A percentile compares a stretch with the other conserved stretches of the same genome.
Evolutionary conservation across 1,284 basidiomycete species (phyloP).

Genomic region (Malassezia yamatoensis): DNA sequence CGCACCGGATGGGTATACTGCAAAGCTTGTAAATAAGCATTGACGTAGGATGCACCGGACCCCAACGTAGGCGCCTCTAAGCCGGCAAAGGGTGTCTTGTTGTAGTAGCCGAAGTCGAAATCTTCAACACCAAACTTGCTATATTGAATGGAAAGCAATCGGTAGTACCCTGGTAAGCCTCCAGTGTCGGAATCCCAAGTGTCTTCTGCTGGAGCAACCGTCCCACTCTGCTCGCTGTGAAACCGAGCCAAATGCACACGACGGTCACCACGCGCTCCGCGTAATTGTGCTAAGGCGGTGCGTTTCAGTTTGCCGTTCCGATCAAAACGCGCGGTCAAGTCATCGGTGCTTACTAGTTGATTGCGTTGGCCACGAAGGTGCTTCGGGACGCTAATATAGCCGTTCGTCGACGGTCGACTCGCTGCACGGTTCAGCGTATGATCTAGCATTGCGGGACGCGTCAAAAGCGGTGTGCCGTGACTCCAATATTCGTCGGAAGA

Average conservation of each 20-base stretch:
- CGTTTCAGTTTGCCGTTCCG: slow-evolving; percentile 23
- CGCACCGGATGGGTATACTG: slow-evolving; percentile 74
- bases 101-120: slow-evolving; percentile 73
- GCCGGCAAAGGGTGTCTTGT: slow-evolving; percentile 67
- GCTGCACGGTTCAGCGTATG: slow-evolving; percentile 64
- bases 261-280: slow-evolving; percentile 28
- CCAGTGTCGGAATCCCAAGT: not conserved
- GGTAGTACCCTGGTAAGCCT: slow-evolving; percentile 68
- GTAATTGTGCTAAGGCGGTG: slow-evolving; percentile 18
- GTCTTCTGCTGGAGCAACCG: slow-evolving; percentile 14
- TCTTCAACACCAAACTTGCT: slow-evolving; percentile 98
- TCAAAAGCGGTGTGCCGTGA: slow-evolving; percentile 51
- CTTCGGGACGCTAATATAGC: slow-evolving; percentile 72
- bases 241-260: slow-evolving; percentile 57
- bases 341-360: slow-evolving; percentile 53
- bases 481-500: slow-evolving; percentile 31
- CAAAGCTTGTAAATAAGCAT: slow-evolving; percentile 77
- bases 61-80: slow-evolving; percentile 84
- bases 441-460: slow-evolving; percentile 61
- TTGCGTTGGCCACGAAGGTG: slow-evolving; percentile 75
- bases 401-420: slow-evolving; percentile 76
- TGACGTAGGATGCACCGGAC: slow-evolving; percentile 76
- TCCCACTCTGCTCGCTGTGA: slow-evolving; percentile 49
- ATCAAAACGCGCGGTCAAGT: slow-evolving; percentile 13
- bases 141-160: slow-evolving; percentile 92